These are phyloP conservation scores for Coemansia sp. DNA, from an alignment of 192 early-diverging fungal species.

Conservation along the genomic window DNA sequence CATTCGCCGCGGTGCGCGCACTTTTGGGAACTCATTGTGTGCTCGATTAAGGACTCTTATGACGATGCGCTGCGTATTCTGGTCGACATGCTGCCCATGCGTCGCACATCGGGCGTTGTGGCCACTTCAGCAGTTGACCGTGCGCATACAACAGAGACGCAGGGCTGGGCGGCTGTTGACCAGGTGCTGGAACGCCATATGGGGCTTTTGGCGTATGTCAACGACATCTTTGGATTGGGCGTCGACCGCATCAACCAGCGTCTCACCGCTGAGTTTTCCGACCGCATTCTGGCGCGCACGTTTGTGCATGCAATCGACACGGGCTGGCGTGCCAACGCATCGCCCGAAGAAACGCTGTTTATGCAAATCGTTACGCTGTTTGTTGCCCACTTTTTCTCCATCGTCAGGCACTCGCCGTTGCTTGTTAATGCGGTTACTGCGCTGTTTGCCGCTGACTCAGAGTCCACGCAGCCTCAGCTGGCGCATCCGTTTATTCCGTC, in stretches of 20 bases:
- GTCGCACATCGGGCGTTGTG: background rate
- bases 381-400: slow-evolving; percentile 49
- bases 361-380: slow-evolving; percentile 53
- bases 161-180: background rate
- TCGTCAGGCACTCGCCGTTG: slow-evolving; percentile 45
- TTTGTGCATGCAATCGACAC: slow-evolving; percentile 36
- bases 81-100: slow-evolving; percentile 44
- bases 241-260: slow-evolving; percentile 58
- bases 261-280: slow-evolving; percentile 26
- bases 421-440: slow-evolving; percentile 35
- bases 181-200: slow-evolving; percentile 51
- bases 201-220: slow-evolving; percentile 64
- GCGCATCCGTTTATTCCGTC: slow-evolving; percentile 38
- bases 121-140: slow-evolving; percentile 7
- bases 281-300: slow-evolving; percentile 38
- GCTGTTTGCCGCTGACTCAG: slow-evolving; percentile 27
- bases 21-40: slow-evolving; percentile 48
- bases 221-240: slow-evolving; percentile 60
- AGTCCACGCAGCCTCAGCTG: background rate
- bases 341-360: slow-evolving; percentile 40
- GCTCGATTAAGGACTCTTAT: slow-evolving; percentile 27
- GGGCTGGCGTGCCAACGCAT: slow-evolving; percentile 27
- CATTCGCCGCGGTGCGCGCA: slow-evolving; percentile 24
- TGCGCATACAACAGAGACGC: slow-evolving; percentile 6
- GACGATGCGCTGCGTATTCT: slow-evolving; percentile 50